Evolutionary conservation across 495 filamentous ascomycete species (phyloP), one percentile per base, ranked within the genome.

Genomic region (Ascodesmis nigricans): DNA sequence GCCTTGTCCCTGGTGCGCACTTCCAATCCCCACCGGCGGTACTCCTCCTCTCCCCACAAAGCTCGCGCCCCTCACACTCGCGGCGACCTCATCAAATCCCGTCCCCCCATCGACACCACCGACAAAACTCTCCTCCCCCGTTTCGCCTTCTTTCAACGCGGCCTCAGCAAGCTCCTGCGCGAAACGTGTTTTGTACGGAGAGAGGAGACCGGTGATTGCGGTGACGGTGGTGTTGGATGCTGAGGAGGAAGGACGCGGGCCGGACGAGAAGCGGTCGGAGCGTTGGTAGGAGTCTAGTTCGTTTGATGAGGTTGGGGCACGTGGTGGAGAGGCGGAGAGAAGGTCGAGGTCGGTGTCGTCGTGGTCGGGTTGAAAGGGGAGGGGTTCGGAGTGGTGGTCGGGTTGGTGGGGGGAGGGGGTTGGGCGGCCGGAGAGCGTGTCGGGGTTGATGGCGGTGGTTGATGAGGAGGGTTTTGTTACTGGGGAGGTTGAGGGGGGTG

Each of bases 71-170:
- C 33, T 32, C 3, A 24, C 38, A 26, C 48, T 46, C 30, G 38
- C 44, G 10, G 41, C 45, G n/a, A 39, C 40, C 14, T 47, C 47
- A 33, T 52, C 48, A 17, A 51, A 29, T 18, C 48, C 48, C n/a
- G 48, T 52, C 18, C 48, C 20, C 1, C 48, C 48, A 34, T 52
- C 48, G 4, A 52, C 31, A 11, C 48, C 48, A 20, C 48, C 48
- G 18, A 52, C 48, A 11, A 52, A 36, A 14, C 48, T 52, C 31
- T 49, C 46, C 21, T 47, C 21, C 19, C 24, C 27, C 3, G 32
- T 41, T 5, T 51, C 36, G 13, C 37, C 48, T 3, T 29, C 32
- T 2, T 41, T 13, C 9, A 43, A 33, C 8, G 47, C 47, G 3
- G 41, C 48, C 9, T 40, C 41, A 2, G 48, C 48, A 7, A 52